phyloP scores from a whole-genome alignment of 768 basidiomycete species.

The Lanmaoa rubissima region DNA sequence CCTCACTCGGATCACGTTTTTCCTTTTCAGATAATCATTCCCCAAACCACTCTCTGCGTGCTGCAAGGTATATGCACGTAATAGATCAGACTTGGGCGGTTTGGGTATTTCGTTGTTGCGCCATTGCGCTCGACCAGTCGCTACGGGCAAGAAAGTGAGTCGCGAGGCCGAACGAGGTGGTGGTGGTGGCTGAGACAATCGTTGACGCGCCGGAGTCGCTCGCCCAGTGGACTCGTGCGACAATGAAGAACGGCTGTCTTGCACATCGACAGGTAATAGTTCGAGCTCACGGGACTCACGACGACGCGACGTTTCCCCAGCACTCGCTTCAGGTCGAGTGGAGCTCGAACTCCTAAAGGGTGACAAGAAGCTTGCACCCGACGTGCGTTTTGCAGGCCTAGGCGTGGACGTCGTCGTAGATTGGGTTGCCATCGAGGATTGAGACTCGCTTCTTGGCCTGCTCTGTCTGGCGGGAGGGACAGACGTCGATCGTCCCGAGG shows the following conservation, averaged over 20 bases:
- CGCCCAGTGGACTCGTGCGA: constrained; percentile 18
- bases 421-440: constrained; percentile 24
- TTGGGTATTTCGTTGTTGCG: constrained; percentile 33
- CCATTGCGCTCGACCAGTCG: constrained; percentile 14
- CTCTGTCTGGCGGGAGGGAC: background rate
- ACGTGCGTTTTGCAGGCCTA: constrained; percentile 23
- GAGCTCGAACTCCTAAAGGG: constrained; percentile 22
- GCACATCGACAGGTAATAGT: constrained; percentile 23
- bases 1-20: constrained; percentile 89
- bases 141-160: constrained; percentile 22
- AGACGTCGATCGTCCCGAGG: constrained; percentile 6
- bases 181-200: constrained; percentile 9
- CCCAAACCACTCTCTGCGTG: constrained; percentile 92
- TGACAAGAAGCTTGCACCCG: constrained; percentile 29
- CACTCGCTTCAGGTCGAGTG: constrained; percentile 8
- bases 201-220: constrained; percentile 13
- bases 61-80: constrained; percentile 79
- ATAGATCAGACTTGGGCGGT: constrained; percentile 51
- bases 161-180: constrained; percentile 22
- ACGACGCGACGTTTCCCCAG: constrained; percentile 9
- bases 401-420: constrained; percentile 15
- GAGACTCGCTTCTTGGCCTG: constrained; percentile 20
- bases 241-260: constrained; percentile 20
- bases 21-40: constrained; percentile 91
- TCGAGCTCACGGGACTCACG: constrained; percentile 19